A percentile compares a stretch with the other conserved stretches of the same genome.
Conservation (phyloP, 768 basidiomycete species). For the Hemileccinum rubropunctum region DNA sequence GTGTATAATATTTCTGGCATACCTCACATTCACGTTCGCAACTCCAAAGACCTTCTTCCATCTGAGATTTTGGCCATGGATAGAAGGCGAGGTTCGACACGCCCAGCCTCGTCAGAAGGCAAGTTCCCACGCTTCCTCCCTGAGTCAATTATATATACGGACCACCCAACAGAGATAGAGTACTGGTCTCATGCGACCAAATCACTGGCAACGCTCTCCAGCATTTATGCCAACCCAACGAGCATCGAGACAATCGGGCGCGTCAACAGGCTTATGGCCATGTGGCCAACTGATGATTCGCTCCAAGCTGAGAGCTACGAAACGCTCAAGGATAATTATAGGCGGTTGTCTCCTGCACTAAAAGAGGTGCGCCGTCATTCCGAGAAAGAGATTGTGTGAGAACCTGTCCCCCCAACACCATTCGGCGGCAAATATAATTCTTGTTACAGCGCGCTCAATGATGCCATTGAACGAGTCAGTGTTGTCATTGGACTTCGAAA, state of each 20-base stretch:
- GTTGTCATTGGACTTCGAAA: constrained; percentile 72
- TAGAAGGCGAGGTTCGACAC: constrained; percentile 57
- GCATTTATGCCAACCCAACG: constrained; percentile 47
- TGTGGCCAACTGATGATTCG: constrained; percentile 71
- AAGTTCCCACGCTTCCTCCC: constrained; percentile 27
- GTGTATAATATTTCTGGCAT: constrained; percentile 4
- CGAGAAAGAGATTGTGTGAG: constrained; percentile 65
- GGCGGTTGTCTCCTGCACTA: constrained; percentile 59
- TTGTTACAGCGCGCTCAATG: constrained; percentile 59
- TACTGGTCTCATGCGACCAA: constrained; percentile 70
- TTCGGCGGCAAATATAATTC: constrained; percentile 7
- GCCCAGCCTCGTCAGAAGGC: constrained; percentile 81
- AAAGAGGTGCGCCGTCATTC: constrained; percentile 58
- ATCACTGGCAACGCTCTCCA: constrained; percentile 54
- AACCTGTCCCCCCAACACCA: constrained; percentile 1
- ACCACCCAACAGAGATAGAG: constrained; percentile 55
- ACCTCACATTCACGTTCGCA: constrained; percentile 1
- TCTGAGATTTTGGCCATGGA: constrained; percentile 46
- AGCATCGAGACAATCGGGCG: constrained; percentile 62
- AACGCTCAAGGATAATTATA: constrained; percentile 57
- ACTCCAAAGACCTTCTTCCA: neutral
- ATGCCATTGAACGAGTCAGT: constrained; percentile 64
- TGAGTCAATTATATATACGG: constrained; percentile 8
- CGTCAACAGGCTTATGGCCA: constrained; percentile 68
- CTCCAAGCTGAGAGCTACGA: constrained; percentile 67